Evolutionary conservation across 768 basidiomycete genomes (phyloP), one percentile per base, ranked within the genome.

Genomic region (Galerina marginata): DNA sequence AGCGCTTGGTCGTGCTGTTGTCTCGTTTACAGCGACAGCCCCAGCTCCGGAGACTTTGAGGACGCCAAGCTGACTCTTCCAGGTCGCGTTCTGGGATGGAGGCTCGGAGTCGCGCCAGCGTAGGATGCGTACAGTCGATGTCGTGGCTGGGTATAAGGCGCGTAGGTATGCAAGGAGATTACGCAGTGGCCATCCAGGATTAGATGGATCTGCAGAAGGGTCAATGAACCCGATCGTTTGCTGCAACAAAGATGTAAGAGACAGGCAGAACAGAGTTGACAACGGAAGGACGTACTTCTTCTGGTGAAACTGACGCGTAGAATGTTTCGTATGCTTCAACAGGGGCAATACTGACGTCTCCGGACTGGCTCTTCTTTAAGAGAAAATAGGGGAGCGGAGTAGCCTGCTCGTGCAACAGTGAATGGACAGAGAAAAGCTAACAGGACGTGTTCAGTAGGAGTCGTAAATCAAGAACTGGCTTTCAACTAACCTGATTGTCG

Each of bases 171-270:
- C 85, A 9, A 99, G 89, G 60, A 96, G 83, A 71, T 98, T 99
- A 45, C 96, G 90, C 6, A 98, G 82, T 0, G 95, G 93, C 96
- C 96, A 96, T 15, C 93, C 95, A 0, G 91, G 92, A 60, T 90
- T 88, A 4, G 82, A 70, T 0, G 84, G 77, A 45, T 86, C 79
- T 0, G 95, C 88, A 0, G 95, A 97, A 3, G 96, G 94, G 69
- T 99, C 97, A 51, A 90, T 67, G 72, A 95, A 93, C 2, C 79
- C 86, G 14, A 96, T 72, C 1, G 81, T 79, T 57, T 68, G 76
- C 68, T 77, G 61, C 33, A 61, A 9, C 26, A 47, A 12, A 53
- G 53, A 57, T 29, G 20, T 12, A 10, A 23, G 4, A 20, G 20
- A 20, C 20, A 20, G 29, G 16, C 7, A 37, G 16, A 7, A 16